These are phyloP conservation scores for Penicillium sp. DNA, from an alignment of 2,329 filamentous ascomycete genomes.

Conservation along the genomic window DNA sequence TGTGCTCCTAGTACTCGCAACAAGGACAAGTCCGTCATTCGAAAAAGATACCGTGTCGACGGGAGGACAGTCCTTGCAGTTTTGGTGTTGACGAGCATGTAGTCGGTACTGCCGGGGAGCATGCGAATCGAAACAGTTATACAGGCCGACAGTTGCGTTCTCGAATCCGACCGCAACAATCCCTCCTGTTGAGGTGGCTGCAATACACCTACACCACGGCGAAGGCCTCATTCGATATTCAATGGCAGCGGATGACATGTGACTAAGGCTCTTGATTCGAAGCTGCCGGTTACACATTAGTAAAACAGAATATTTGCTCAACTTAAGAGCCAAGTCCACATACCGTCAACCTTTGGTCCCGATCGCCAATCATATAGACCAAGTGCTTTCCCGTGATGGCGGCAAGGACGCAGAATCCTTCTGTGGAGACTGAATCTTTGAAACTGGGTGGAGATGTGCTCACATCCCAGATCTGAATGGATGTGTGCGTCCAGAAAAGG, in stretches of 20 bases:
- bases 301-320: background rate
- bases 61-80: background rate
- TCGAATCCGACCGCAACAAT: background rate
- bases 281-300: background rate
- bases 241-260: background rate
- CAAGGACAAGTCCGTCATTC: background rate
- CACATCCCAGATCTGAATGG: background rate
- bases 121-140: background rate
- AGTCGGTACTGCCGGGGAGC: background rate
- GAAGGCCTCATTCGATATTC: background rate
- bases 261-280: background rate
- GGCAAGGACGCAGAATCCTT: background rate
- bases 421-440: background rate
- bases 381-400: background rate
- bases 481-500: background rate
- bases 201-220: background rate
- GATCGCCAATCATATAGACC: background rate
- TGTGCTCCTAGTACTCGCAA: background rate
- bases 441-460: background rate
- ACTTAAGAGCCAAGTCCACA: background rate
- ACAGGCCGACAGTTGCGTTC: background rate
- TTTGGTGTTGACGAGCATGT: background rate
- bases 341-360: background rate
- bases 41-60: background rate
- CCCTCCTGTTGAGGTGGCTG: background rate